Evolutionary conservation across 129 eudicot genomes (phyloP).

Genomic region (Helichrysum umbraculigerum): DNA sequence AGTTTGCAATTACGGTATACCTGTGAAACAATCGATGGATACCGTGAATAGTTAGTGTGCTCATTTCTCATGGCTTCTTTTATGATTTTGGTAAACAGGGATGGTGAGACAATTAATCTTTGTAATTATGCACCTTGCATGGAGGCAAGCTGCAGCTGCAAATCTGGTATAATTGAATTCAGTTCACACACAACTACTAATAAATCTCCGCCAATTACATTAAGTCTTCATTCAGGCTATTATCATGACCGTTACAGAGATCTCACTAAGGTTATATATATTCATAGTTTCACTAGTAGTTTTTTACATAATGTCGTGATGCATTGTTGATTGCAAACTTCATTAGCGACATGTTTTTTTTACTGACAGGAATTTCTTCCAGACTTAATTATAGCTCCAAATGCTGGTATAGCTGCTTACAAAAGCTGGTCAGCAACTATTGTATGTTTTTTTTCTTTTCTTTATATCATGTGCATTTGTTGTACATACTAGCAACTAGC

Average conservation of each 20-base stretch:
- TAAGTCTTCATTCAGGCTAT: constrained; percentile 69
- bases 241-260: constrained; percentile 73
- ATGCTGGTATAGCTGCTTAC: constrained; percentile 96
- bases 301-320: constrained; percentile 1
- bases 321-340: constrained; percentile 3
- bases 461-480: background rate
- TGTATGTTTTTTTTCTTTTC: constrained; percentile 41
- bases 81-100: constrained; percentile 43
- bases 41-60: background rate
- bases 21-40: background rate
- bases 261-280: constrained; percentile 58
- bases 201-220: constrained; percentile 35
- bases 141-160: constrained; percentile 63
- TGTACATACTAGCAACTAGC: background rate
- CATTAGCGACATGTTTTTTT: constrained; percentile 11
- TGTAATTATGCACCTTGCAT: constrained; percentile 57
- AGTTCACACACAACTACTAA: constrained; percentile 16
- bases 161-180: constrained; percentile 26
- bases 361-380: constrained; percentile 63
- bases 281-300: background rate
- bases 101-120: constrained; percentile 63
- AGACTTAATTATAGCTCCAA: constrained; percentile 70
- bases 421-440: constrained; percentile 84
- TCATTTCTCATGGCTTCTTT: background rate
- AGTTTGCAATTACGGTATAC: background rate